Evolutionary conservation across 225 moss, liverwort and hornwort genomes (phyloP), one percentile per base, ranked within the genome.

Genomic region (Sphagnum tenellum): DNA sequence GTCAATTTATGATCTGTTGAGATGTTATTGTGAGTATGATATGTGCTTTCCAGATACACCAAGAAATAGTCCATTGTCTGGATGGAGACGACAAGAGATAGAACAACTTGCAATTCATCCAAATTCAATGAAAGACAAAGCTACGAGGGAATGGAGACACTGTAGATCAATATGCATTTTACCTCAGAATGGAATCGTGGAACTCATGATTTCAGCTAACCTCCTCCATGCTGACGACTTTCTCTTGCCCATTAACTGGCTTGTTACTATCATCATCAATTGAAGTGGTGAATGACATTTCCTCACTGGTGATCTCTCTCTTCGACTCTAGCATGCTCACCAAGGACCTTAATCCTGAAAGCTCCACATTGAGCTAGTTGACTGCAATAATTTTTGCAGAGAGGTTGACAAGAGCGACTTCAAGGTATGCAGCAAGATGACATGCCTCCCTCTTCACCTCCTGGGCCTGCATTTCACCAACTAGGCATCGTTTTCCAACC

Each of bases 101-200:
- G n/a, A n/a, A n/a, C n/a, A n/a, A n/a, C n/a, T n/a, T n/a, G n/a
- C n/a, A n/a, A n/a, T n/a, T n/a, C n/a, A n/a, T n/a, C n/a, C n/a
- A n/a, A n/a, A n/a, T n/a, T n/a, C n/a, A n/a, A n/a, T n/a, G n/a
- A n/a, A n/a, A n/a, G n/a, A n/a, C n/a, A n/a, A n/a, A n/a, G n/a
- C n/a, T n/a, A n/a, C n/a, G n/a, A n/a, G n/a, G n/a, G n/a, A n/a
- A n/a, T 6, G n/a, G 57, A n/a, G 46, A 61, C 9, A 12, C n/a
- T n/a, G n/a, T n/a, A n/a, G n/a, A n/a, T n/a, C n/a, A n/a, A n/a
- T n/a, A n/a, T n/a, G n/a, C n/a, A n/a, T n/a, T 46, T 6, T 71
- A 94, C 90, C 90, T 82, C 50, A 72, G 69, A 8, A 81, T 65
- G 58, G 82, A 77, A 67, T 75, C 76, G 69, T 80, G 75, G 69